Conservation (phyloP, 2,329 filamentous ascomycete species). For the Chaetomiaceae sp. region DNA sequence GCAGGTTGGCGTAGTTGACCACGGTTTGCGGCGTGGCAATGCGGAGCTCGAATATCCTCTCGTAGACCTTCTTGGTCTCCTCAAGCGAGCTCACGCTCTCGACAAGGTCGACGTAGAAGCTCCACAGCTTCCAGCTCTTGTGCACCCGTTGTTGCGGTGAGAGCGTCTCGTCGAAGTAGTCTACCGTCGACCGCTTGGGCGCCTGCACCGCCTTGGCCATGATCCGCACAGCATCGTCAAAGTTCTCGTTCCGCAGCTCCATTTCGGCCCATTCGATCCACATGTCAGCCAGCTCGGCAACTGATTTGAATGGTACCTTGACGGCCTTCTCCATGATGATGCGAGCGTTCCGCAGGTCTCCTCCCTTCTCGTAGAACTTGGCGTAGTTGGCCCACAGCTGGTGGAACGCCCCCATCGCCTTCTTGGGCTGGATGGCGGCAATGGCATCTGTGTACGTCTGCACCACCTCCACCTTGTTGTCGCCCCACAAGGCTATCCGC, state of each 20-base stretch:
- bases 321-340: constrained; percentile 97
- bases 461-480: constrained; percentile 85
- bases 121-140: constrained; percentile 99
- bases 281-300: constrained; percentile 94
- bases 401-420: constrained; percentile 87
- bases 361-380: constrained; percentile 89
- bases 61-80: constrained; percentile 90
- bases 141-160: constrained; percentile 94
- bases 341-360: constrained; percentile 76
- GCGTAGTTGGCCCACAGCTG: constrained; percentile 96
- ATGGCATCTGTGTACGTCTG: constrained; percentile 95
- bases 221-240: constrained; percentile 87
- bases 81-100: constrained; percentile 89
- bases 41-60: constrained; percentile 94
- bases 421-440: constrained; percentile 86
- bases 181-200: constrained; percentile 96
- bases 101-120: constrained; percentile 96
- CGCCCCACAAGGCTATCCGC: constrained; percentile 87
- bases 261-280: constrained; percentile 99
- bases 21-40: constrained; percentile 98
- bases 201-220: constrained; percentile 97
- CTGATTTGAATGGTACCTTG: constrained; percentile 95
- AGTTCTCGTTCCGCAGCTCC: constrained; percentile 93
- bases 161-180: constrained; percentile 94
- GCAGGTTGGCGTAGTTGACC: constrained; percentile 92